Evolutionary conservation across 192 early-diverging fungal genomes (phyloP).

Genomic region (Diversispora epigaea): DNA sequence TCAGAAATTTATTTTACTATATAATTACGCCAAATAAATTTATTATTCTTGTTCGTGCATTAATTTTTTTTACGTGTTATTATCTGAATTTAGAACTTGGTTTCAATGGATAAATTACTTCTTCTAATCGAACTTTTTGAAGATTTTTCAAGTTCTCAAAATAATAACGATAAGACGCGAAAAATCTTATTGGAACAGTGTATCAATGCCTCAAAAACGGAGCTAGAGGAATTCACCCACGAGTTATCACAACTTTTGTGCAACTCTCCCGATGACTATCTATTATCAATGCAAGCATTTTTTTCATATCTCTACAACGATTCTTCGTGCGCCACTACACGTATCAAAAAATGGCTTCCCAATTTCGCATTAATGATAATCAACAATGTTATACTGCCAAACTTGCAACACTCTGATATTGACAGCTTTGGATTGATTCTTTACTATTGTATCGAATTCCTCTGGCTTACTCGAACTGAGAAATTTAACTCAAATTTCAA

Average conservation of each 20-base stretch:
- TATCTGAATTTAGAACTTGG: no score
- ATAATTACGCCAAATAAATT: no score
- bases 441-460: constrained; percentile 4
- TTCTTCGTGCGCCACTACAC: background rate
- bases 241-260: background rate
- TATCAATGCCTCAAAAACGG: background rate
- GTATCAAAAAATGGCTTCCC: background rate
- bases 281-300: background rate
- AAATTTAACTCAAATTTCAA: background rate
- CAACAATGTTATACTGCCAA: background rate
- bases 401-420: background rate
- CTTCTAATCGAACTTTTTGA: constrained; percentile 10
- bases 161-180: background rate
- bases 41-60: no score
- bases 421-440: background rate
- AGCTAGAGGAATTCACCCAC: background rate
- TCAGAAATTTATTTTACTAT: no score
- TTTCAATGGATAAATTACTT: no score
- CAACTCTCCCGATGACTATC: background rate
- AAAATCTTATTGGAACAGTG: background rate
- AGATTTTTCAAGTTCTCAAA: background rate
- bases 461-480: background rate
- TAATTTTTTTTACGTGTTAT: no score
- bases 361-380: background rate
- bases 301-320: background rate